Base-by-base conservation (phyloP, 768 basidiomycete genomes). In the Roridomyces roridus region DNA sequence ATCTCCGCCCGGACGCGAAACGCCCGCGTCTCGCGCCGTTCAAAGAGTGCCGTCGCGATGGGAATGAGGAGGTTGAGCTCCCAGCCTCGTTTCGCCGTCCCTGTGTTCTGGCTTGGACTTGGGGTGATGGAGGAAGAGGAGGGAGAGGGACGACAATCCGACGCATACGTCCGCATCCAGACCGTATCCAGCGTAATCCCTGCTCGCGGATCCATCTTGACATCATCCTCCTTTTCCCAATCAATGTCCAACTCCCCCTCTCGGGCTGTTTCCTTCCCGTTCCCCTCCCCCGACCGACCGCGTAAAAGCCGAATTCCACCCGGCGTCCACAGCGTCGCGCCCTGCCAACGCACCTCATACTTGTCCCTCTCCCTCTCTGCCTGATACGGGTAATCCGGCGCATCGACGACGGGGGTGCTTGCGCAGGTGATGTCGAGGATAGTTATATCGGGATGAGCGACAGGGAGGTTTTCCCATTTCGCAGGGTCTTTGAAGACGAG, bases 31-130 rank as follows among this genome's bases (percentile, higher is more conserved):
- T 83, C 82, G 48, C 71, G 70, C 68, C 77, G 79, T 23, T 71
- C 67, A 55, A 85, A 83, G 21, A 84, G 56, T n/a, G 66, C 57
- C 7, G 77, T 71, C 7, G 82, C 81, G 25, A 85, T 68, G 0
- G 83, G 83, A 9, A 82, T 70, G 72, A 75, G 81, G 57, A 78
- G 73, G 39, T 74, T 70, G 58, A 76, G 64, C 28, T 57, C 65
- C 74, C 73, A 76, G 21, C 42, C 48, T 39, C 41, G 20, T 20
- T 23, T 50, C 28, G 55, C 28, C 34, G 14, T 6, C 4, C 18
- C 28, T 12, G 14, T n/a, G 17, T 6, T 15, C 24, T 21, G 34
- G 28, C 44, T 23, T n/a, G n/a, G n/a, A n/a, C n/a, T n/a, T n/a
- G n/a, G n/a, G n/a, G n/a, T n/a, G n/a, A n/a, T n/a, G n/a, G n/a